phyloP scores from a whole-genome alignment of 345 rosid species.

The Eutrema japonicum region DNA sequence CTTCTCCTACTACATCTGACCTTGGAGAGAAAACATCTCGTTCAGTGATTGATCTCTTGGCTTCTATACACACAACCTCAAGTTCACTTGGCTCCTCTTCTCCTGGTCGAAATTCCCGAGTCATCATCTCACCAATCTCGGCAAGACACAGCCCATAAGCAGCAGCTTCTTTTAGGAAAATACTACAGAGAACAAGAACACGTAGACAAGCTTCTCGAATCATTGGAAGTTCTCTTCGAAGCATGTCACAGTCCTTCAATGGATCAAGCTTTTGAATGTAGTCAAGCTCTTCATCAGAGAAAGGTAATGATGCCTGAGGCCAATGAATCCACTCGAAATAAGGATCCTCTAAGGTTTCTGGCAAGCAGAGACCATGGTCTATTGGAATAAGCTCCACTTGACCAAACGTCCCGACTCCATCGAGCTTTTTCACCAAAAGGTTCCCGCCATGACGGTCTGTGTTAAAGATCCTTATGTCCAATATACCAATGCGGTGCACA shows the following conservation, averaged over 20 bases:
- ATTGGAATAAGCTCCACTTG: constrained; percentile 91
- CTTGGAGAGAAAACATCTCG: constrained; percentile 63
- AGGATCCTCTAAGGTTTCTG: constrained; percentile 97
- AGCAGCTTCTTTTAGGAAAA: constrained; percentile 92
- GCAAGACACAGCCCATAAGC: constrained; percentile 78
- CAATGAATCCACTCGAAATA: constrained; percentile 99
- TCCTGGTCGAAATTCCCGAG: constrained; percentile 78
- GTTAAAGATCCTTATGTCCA: constrained; percentile 88
- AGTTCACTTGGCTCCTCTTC: constrained; percentile 98
- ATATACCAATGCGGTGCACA: constrained; percentile 91
- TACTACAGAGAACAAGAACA: constrained; percentile 76
- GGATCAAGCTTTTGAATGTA: constrained; percentile 78
- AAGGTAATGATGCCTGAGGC: constrained; percentile 99
- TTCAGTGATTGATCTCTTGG: constrained; percentile 69
- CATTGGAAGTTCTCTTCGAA: constrained; percentile 86
- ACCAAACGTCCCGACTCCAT: constrained; percentile 73
- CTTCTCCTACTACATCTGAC: constrained; percentile 58
- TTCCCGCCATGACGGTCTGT: constrained; percentile 99
- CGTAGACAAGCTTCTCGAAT: constrained; percentile 91
- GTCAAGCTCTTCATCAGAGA: constrained; percentile 92
- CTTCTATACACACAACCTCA: constrained; percentile 87
- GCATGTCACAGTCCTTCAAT: constrained; percentile 69
- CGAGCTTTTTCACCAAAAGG: constrained; percentile 83
- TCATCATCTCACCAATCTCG: constrained; percentile 99
- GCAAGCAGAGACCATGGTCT: constrained; percentile 97